These are phyloP conservation scores for Knufia fluminis DNA, from an alignment of 2,329 filamentous ascomycete genomes.

Conservation along the genomic window DNA sequence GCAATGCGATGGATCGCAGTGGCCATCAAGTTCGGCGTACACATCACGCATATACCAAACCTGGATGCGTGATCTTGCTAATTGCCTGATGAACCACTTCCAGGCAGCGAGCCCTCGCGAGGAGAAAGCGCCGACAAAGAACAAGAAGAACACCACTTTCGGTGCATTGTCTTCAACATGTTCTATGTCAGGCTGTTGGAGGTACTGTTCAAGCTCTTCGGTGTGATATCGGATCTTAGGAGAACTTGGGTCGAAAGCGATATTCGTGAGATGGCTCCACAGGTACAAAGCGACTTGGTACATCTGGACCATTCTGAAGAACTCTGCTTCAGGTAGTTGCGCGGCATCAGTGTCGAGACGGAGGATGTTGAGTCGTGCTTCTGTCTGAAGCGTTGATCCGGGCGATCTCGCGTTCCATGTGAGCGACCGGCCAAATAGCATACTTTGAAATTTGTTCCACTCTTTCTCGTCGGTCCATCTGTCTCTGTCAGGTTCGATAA, in stretches of 20 bases:
- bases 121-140: conserved; percentile 11
- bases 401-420: conserved; percentile 15
- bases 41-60: conserved; percentile 13
- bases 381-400: neutral
- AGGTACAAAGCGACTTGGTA: conserved; percentile 18
- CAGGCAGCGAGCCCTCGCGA: conserved; percentile 7
- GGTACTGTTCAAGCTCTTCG: conserved; percentile 11
- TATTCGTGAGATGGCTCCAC: conserved; percentile 11
- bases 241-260: conserved; percentile 16
- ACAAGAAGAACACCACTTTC: conserved; percentile 14
- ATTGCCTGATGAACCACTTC: conserved; percentile 13
- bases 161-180: conserved; percentile 3
- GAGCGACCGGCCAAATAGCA: conserved; percentile 9
- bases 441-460: conserved; percentile 14
- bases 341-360: neutral
- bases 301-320: neutral
- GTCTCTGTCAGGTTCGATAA: conserved; percentile 13
- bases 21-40: conserved; percentile 11
- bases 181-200: conserved; percentile 12
- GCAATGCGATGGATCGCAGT: conserved; percentile 12
- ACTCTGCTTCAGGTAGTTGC: neutral
- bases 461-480: conserved; percentile 13
- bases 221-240: conserved; percentile 12
- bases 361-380: neutral
- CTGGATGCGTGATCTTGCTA: conserved; percentile 9